phyloP scores from a whole-genome alignment of 495 filamentous ascomycete species.

The Pseudomonodictys pantanalensis region DNA sequence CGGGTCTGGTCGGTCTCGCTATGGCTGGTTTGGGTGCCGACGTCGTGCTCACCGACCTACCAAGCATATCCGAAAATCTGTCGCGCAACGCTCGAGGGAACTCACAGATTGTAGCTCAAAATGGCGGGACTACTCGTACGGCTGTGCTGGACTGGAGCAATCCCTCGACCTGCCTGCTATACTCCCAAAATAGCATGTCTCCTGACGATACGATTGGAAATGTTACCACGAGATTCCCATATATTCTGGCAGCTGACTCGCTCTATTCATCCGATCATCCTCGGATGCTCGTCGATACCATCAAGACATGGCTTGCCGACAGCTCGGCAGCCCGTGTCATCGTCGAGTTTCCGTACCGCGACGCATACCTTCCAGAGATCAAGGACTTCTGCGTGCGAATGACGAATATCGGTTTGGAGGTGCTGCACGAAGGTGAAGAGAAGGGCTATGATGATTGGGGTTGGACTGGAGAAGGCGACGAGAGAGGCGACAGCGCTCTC shows the following conservation, averaged over 20 bases:
- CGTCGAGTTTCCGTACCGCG: constrained; percentile 63
- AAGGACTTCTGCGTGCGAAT: constrained; percentile 56
- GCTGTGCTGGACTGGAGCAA: constrained; percentile 68
- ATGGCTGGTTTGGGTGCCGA: constrained; percentile 43
- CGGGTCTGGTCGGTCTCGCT: constrained; percentile 58
- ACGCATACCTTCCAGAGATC: constrained; percentile 54
- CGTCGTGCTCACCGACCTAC: constrained; percentile 65
- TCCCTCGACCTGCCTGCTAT: constrained; percentile 24
- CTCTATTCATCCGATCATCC: constrained; percentile 69
- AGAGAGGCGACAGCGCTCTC: constrained; percentile 47
- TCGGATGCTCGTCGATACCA: constrained; percentile 55
- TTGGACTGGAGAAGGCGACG: constrained; percentile 50
- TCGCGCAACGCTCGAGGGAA: constrained; percentile 59
- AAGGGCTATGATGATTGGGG: constrained; percentile 71
- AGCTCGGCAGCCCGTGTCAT: constrained; percentile 53
- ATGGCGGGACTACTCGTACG: constrained; percentile 42
- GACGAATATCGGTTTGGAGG: constrained; percentile 49
- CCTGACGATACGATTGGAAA: constrained; percentile 18
- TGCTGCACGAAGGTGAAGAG: constrained; percentile 61
- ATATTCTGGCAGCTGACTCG: constrained; percentile 69
- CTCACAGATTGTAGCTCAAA: constrained; percentile 20
- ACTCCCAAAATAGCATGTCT: neutral
- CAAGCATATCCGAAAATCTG: constrained; percentile 68
- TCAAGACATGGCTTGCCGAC: constrained; percentile 53
- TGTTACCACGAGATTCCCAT: constrained; percentile 45